Evolutionary conservation across 2,329 filamentous ascomycete species (phyloP), one percentile per base, ranked within the genome.

Genomic region (Fusarium humuli): DNA sequence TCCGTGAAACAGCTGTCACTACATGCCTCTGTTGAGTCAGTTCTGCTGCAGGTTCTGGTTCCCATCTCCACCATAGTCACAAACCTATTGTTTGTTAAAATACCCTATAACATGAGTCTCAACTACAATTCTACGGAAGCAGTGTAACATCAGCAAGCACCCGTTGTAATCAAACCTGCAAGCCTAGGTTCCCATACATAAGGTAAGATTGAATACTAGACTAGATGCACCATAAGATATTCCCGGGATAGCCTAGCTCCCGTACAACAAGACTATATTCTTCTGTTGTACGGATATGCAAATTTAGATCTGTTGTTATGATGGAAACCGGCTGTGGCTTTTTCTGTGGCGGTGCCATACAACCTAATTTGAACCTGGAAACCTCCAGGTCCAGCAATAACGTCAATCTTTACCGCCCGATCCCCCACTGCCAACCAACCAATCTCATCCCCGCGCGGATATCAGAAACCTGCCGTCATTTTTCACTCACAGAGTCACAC

Each of bases 361-460:
- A 20, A 60, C 34, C 34, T 37, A 37, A 37, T 37, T 37, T 10
- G 34, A 37, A 37, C 34, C 34, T 37, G 34, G 34, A 37, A 37
- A 16, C 32, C 42, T 41, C 40, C 37, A 30, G 25, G 18, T 20
- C 18, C 53, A 34, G 42, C 53, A 32, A 56, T 48, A 57, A 41
- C 60, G 45, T 50, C 37, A 65, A 58, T 59, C 40, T 50, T 58
- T 68, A 54, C 57, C 53, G 52, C 64, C 44, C 49, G 27, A 40
- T 69, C 48, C 68, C 68, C 56, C 68, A 62, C 69, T 54, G 20
- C 56, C 53, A 66, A 12, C 60, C 68, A 65, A 71, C 54, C 60
- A 69, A 65, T 66, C 53, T 69, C 20, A 59, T 69, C 64, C 69
- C 69, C 69, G 61, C 69, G 56, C 25, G 40, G 25, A 69, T 54